Base-by-base conservation (phyloP, 495 filamentous ascomycete genomes). In the Daldinia vernicosa region DNA sequence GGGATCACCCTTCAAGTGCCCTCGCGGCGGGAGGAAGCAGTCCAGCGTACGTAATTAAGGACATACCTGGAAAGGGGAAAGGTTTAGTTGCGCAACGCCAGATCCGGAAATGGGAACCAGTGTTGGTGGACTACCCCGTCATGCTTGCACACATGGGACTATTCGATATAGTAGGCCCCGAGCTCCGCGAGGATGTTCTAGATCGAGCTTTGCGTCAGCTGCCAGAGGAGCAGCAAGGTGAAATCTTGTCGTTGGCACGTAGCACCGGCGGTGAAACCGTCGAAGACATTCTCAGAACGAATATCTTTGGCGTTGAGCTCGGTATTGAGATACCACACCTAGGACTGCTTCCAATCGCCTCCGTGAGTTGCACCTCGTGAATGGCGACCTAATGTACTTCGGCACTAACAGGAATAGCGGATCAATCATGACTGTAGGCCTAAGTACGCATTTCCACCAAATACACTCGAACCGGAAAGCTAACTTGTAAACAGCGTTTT, bases 221-320 rank as follows among this genome's bases (percentile, higher is more conserved):
- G 14, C 68, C 75, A 0, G 39, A 63, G 40, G 50, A 70, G 33
- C 66, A 74, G 58, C 60, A 63, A 53, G 52, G 17, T 5, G 57
- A 59, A 9, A 39, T 80, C 0, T 15, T 71, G 22, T 57, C 66
- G 0, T 51, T 93, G 69, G 87, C 91, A 37, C 89, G 92, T 70
- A 92, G 91, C 77, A 90, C 86, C 1, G 90, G 90, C 11, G 90
- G 90, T 8, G 89, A 89, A 37, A 81, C 90, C 6, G 77, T 89
- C 24, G 89, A 93, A 67, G 92, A 94, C 76, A 84, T 92, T 17
- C 84, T 92, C 39, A 84, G 86, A 14, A 93, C 92, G 83, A 81
- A 80, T 35, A 77, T 75, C 15, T 81, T 79, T 24, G 79, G 73
- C 0, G 74, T 81, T 6, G 79, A 80, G 56, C 56, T 81, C 8